Conservation (phyloP, 768 basidiomycete genomes). For the Naganishia onofrii region DNA sequence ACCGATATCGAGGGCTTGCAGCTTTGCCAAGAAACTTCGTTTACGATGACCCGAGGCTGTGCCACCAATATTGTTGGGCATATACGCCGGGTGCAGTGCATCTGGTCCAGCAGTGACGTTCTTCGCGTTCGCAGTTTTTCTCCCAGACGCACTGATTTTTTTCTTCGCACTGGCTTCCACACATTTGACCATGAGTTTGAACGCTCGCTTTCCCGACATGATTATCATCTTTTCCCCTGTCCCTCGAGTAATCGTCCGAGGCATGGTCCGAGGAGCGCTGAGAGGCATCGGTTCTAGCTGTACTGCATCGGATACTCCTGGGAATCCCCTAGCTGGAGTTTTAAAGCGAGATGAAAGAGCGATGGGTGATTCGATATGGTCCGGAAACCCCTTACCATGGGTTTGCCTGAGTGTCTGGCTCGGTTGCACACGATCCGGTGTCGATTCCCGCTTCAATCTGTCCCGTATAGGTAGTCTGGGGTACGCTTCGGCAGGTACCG, state of each 20-base stretch:
- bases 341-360: neutral
- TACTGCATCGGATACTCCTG: too few relatives aligned
- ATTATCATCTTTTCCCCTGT: constrained; percentile 1
- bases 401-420: neutral
- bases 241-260: constrained; percentile 11
- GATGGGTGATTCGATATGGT: neutral
- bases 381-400: too few relatives aligned
- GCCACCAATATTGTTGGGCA: neutral
- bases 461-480: neutral
- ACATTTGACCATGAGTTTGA: constrained; percentile 11
- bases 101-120: neutral
- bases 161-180: constrained; percentile 9
- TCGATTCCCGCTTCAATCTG: constrained; percentile 7
- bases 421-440: neutral
- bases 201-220: constrained; percentile 14
- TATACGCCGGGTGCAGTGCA: neutral
- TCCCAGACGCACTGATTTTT: constrained; percentile 9
- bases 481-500: neutral
- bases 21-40: constrained; percentile 6
- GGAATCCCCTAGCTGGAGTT: neutral
- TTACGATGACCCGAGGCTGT: neutral
- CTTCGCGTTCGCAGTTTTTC: neutral
- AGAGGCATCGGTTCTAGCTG: neutral
- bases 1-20: neutral
- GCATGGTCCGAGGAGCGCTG: constrained; percentile 15